Evolutionary conservation across 2,329 filamentous ascomycete genomes (phyloP).

Genomic region (Plectosphaerella cucumerina): DNA sequence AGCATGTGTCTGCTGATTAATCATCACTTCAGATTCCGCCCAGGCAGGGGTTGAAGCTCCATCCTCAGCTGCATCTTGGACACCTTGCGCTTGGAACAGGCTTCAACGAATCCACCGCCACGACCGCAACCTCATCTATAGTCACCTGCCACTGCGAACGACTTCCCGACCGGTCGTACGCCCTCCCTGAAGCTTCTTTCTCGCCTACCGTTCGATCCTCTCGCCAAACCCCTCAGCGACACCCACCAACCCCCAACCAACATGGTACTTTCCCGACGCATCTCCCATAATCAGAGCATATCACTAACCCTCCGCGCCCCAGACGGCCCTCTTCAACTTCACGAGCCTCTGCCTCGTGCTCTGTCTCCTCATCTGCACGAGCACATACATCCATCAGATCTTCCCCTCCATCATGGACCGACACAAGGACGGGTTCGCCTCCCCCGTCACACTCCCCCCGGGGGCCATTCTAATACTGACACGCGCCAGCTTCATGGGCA

Average conservation of each 20-base stretch:
- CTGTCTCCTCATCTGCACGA: slow-evolving; percentile 92
- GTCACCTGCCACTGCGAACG: too few species aligned
- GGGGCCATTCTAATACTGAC: slow-evolving; percentile 8
- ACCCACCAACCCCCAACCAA: slow-evolving; percentile 3
- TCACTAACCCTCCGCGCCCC: slow-evolving; percentile 3
- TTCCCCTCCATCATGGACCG: slow-evolving; percentile 87
- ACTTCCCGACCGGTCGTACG: too few species aligned
- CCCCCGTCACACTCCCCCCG: neutral
- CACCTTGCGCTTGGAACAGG: neutral
- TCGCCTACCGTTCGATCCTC: neutral
- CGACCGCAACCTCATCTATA: too few species aligned
- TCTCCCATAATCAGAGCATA: neutral
- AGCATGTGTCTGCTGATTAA: neutral
- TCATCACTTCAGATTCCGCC: neutral
- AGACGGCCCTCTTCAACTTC: slow-evolving; percentile 99
- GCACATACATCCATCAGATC: slow-evolving; percentile 86
- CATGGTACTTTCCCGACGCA: slow-evolving; percentile 16
- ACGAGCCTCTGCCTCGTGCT: slow-evolving; percentile 93
- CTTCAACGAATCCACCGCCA: neutral
- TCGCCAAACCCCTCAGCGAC: neutral
- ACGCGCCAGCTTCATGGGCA: slow-evolving; percentile 61
- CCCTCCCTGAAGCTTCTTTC: too few species aligned
- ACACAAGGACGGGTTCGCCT: slow-evolving; percentile 78
- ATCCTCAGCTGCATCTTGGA: neutral
- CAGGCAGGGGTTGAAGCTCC: too few species aligned